These are phyloP conservation scores for Discostella pseudostelligera DNA, from an alignment of 108 stramenopile genomes.

Conservation along the genomic window DNA sequence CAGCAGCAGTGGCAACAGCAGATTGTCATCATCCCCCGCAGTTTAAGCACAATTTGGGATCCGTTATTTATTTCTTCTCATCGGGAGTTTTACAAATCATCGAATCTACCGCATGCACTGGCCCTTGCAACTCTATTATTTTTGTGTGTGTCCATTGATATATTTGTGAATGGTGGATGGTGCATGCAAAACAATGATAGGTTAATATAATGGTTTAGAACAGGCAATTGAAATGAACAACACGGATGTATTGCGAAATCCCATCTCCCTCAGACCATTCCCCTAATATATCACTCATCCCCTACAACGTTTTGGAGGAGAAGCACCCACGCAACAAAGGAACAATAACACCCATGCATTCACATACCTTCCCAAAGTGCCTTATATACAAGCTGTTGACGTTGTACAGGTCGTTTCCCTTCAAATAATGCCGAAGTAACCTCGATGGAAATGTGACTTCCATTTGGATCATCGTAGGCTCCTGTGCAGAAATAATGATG, in stretches of 20 bases:
- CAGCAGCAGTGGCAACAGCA: not conserved
- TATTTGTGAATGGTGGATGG: too few species aligned
- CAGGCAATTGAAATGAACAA: too few species aligned
- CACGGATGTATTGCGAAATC: too few species aligned
- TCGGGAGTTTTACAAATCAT: conserved; percentile 90
- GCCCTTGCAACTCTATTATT: conserved; percentile 66
- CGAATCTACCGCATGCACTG: conserved; percentile 89
- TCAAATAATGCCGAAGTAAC: conserved; percentile 77
- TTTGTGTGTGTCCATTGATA: too few species aligned
- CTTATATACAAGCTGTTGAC: conserved; percentile 92
- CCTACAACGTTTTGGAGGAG: too few species aligned
- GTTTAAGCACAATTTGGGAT: not conserved
- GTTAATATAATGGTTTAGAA: too few species aligned
- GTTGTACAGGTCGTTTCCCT: conserved; percentile 82
- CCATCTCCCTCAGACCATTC: too few species aligned
- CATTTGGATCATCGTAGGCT: conserved; percentile 91
- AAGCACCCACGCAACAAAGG: too few species aligned
- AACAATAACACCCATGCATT: not conserved
- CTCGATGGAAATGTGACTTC: conserved; percentile 84
- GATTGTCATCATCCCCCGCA: not conserved
- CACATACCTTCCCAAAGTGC: conserved; percentile 79
- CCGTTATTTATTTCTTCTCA: conserved; percentile 36
- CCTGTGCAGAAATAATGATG: too few species aligned
- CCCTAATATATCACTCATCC: too few species aligned
- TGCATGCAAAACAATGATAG: too few species aligned